Evolutionary conservation across 129 eudicot genomes (phyloP), one percentile per base, ranked within the genome.

Genomic region (Pseudognaphalium luteoalbum): DNA sequence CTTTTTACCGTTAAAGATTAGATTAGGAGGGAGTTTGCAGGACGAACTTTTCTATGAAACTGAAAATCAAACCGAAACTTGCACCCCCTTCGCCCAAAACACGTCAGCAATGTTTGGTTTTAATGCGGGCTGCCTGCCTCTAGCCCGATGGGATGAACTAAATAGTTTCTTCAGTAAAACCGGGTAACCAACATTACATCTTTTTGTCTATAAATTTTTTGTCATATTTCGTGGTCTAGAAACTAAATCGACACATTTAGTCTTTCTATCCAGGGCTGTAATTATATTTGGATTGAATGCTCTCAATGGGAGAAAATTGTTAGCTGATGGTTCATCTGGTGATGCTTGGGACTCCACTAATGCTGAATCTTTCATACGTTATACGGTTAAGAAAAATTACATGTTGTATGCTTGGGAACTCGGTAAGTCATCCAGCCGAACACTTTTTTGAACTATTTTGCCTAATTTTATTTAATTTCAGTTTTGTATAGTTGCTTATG

Each of bases 11-110:
- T 75, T 93, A 71, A 90, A 90, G 92, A 90, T 93, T 47, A 87
- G 98, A 83, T 80, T 93, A 66, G 98, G 98, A 51, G 98, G 98
- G 25, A 86, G 95, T 60, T 82, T 93, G 83, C 98, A 93, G 83
- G 95, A 93, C 25, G 88, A 78, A 73, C 82, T 93, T 70, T 66
- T 84, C 59, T 90, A 90, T 28, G 85, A 88, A 85, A 86, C 88
- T 11, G 88, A 82, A 66, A 84, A 87, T 74, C 78, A 76, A 60
- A 25, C 34, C 6, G 68, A 79, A 70, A 85, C 96, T 71, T 93
- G 98, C 86, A 47, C 71, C 21, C 90, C 86, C 47, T 93, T 90
- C 69, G 52, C 68, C 42, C 50, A 70, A 33, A 84, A 84, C 75
- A 12, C 74, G 32, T 84, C 92, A 7, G 83, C 81, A 19, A 52